Conservation (phyloP, 345 rosid genomes). For the Melaleuca alternifolia region DNA sequence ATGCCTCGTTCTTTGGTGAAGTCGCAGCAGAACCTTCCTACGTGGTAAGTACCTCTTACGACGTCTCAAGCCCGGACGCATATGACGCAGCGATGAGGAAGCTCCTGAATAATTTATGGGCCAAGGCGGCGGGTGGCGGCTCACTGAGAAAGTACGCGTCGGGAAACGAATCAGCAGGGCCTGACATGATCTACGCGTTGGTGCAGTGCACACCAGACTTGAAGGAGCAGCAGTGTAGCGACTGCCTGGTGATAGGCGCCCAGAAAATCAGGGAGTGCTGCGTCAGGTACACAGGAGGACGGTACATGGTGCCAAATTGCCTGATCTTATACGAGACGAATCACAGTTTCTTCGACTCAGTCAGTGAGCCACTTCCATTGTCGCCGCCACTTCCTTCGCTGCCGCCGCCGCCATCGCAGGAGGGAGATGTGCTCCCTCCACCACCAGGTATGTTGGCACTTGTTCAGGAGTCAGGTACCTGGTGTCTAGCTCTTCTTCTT, state of each 20-base stretch:
- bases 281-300: neutral
- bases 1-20: neutral
- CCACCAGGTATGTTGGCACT: neutral
- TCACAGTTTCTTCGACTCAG: neutral
- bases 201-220: constrained; percentile 40
- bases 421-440: neutral
- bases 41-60: fast-evolving
- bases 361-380: neutral
- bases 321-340: neutral
- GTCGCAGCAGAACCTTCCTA: fast-evolving
- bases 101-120: neutral
- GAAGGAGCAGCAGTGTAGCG: neutral
- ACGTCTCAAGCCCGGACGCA: neutral
- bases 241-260: neutral
- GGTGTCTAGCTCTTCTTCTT: neutral
- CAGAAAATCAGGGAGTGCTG: fast-evolving
- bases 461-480: neutral
- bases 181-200: constrained; percentile 10
- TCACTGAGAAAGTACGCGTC: constrained; percentile 27
- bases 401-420: neutral
- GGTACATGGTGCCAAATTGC: neutral
- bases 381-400: no score
- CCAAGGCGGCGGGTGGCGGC: neutral
- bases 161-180: constrained; percentile 5
- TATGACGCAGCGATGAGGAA: neutral